A percentile compares a stretch with the other conserved stretches of the same genome.
These are phyloP conservation scores for Paraconiothyrium brasiliense DNA, from an alignment of 2,329 filamentous ascomycete genomes.

Conservation along the genomic window DNA sequence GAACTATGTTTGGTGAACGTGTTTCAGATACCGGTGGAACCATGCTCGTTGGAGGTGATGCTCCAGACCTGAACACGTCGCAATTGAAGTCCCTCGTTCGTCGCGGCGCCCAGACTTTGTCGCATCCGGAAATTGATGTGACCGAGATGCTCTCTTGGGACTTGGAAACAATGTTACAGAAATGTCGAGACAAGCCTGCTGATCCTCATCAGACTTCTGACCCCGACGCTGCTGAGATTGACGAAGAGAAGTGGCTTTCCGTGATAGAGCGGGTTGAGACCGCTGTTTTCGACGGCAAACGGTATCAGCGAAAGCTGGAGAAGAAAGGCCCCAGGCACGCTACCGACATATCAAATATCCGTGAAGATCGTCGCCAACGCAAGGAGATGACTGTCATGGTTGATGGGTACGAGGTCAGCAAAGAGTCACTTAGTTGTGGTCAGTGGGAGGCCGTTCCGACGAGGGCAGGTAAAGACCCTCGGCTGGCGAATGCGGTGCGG, in stretches of 20 bases:
- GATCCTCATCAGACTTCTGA: constrained; percentile 50
- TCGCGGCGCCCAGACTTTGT: constrained; percentile 63
- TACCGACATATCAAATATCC: constrained; percentile 48
- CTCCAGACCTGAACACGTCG: constrained; percentile 61
- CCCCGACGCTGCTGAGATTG: constrained; percentile 51
- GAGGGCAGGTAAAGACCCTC: constrained; percentile 63
- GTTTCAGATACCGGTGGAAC: constrained; percentile 35
- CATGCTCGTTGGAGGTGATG: constrained; percentile 52
- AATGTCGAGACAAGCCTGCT: constrained; percentile 62
- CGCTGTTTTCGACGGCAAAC: constrained; percentile 66
- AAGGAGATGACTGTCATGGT: constrained; percentile 68
- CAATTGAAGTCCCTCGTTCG: constrained; percentile 65
- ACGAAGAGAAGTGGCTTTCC: constrained; percentile 66
- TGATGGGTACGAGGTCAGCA: constrained; percentile 64
- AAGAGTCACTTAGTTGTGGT: constrained; percentile 63
- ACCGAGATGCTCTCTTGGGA: constrained; percentile 68
- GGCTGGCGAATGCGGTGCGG: constrained; percentile 59
- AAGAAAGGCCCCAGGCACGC: constrained; percentile 30
- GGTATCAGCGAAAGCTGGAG: constrained; percentile 54
- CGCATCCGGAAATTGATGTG: constrained; percentile 62
- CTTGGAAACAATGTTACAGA: constrained; percentile 62
- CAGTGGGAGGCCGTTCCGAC: constrained; percentile 68
- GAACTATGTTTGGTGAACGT: constrained; percentile 58
- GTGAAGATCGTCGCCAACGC: constrained; percentile 61
- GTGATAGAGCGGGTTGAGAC: constrained; percentile 66